Percentiles rank a stretch among this genome's conserved stretches.
These are phyloP conservation scores for Diaporthe helianthi DNA, from an alignment of 2,329 filamentous ascomycete genomes.

Conservation along the genomic window DNA sequence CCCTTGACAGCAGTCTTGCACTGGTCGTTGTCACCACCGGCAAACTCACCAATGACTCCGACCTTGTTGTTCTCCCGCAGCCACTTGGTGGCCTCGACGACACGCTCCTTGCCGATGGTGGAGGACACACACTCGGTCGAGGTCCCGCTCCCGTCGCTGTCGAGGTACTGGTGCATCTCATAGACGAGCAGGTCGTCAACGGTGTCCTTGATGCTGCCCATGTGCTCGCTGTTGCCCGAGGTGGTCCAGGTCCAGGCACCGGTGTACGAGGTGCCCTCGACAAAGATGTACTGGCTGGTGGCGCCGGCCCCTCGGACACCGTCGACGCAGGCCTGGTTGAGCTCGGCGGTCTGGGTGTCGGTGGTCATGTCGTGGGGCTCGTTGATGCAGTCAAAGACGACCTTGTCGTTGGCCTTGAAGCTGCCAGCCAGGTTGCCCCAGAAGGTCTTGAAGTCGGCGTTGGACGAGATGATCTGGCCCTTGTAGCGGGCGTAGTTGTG, in stretches of 20 bases:
- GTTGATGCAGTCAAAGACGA: conserved; percentile 73
- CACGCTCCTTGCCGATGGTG: conserved; percentile 57
- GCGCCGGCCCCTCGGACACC: conserved; percentile 67
- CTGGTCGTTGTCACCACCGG: conserved; percentile 58
- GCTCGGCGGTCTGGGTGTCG: conserved; percentile 60
- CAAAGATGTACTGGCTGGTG: conserved; percentile 61
- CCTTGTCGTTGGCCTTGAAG: conserved; percentile 60
- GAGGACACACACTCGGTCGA: conserved; percentile 53
- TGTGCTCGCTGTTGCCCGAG: conserved; percentile 47
- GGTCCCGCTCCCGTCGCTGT: conserved; percentile 60
- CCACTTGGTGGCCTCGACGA: conserved; percentile 60
- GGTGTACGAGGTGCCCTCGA: conserved; percentile 61
- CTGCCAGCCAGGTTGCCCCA: conserved; percentile 62
- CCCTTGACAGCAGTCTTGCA: conserved; percentile 60
- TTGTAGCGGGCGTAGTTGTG: conserved; percentile 69
- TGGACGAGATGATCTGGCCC: conserved; percentile 59
- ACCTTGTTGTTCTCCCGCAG: conserved; percentile 61
- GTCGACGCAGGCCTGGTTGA: conserved; percentile 71
- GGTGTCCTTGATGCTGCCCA: conserved; percentile 56
- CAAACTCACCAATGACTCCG: conserved; percentile 64
- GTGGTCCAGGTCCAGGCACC: conserved; percentile 57
- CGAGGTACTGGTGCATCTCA: conserved; percentile 68
- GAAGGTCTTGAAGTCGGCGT: conserved; percentile 60
- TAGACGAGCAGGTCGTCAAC: conserved; percentile 57
- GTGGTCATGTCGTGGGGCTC: conserved; percentile 69